Base-by-base conservation (phyloP, 1,284 basidiomycete species). In the Leccinum pachyderme region DNA sequence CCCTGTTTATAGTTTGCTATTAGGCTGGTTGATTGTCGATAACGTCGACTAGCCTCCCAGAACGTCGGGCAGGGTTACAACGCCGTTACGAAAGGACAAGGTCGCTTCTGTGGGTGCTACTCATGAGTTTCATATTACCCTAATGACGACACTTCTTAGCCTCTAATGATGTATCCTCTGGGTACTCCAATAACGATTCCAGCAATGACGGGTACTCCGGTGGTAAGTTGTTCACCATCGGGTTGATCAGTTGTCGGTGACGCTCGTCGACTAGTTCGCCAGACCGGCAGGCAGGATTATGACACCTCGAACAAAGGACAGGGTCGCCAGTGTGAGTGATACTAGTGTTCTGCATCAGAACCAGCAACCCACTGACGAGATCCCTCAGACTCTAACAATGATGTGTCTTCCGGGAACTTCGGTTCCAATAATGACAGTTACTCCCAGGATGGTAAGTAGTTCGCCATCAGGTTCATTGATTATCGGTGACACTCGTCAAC, bases 321-420 rank as follows among this genome's bases (percentile, higher is more conserved):
- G 32, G 70, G 73, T 9, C 56, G 72, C n/a, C 32, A 33, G 4
- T 66, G 33, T 35, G 33, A 35, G 33, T 35, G 2, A 7, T 35
- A 5, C 15, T n/a, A 7, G n/a, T 35, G 33, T 35, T 35, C n/a
- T 15, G 15, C 15, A 35, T 31, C 29, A 9, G 9, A 2, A 6
- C 29, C 9, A 11, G 29, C 29, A 31, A 6, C 29, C 29, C 29
- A 31, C 11, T 31, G 29, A 35, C 33, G 33, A 35, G 7, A 35
- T 15, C 2, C n/a, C 33, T 35, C 33, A n/a, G 33, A 7, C 15
- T n/a, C 33, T 15, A n/a, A 18, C 18, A 18, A 35, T n/a, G 7
- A 35, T 13, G 15, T 8, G 8, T n/a, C 33, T 7, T 15, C 13
- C 4, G 13, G 32, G 12, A 12, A 32, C 32, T 32, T 18, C 18